phyloP scores from a whole-genome alignment of 2,329 filamentous ascomycete genomes.

The Hymenoscyphus linearis region DNA sequence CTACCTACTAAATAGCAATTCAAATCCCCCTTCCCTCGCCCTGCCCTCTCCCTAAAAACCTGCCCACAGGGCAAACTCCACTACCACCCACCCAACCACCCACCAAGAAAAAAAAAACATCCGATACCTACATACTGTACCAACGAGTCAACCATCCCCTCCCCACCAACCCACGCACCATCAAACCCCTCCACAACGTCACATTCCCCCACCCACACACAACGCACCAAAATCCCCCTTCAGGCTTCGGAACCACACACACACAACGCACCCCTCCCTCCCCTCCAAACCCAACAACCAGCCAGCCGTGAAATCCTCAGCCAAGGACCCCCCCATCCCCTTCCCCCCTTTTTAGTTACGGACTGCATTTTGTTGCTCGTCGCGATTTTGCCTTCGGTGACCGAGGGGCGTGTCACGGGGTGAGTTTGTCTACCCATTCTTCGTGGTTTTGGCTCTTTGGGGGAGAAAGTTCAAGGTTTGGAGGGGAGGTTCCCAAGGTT shows the following conservation, averaged over 20 bases:
- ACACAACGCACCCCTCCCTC: background rate
- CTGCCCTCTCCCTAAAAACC: too few relatives aligned
- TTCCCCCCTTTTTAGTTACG: background rate
- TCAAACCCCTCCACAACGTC: background rate
- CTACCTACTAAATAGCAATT: too few relatives aligned
- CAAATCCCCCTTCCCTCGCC: too few relatives aligned
- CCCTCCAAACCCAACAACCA: background rate
- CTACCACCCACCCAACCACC: too few relatives aligned
- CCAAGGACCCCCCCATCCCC: background rate
- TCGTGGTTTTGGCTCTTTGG: too few relatives aligned
- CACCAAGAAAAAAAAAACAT: too few relatives aligned
- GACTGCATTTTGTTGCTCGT: background rate
- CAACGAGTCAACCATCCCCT: background rate
- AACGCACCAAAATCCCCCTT: background rate
- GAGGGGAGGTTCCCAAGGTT: too few relatives aligned
- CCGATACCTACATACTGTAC: too few relatives aligned
- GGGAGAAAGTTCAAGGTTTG: too few relatives aligned
- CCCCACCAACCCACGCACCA: background rate
- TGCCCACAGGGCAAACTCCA: too few relatives aligned
- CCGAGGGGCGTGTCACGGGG: background rate
- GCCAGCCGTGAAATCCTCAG: too few relatives aligned
- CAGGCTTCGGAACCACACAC: background rate
- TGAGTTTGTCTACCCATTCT: too few relatives aligned
- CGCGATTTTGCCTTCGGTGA: background rate
- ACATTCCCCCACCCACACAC: background rate